Evolutionary conservation across 805 yeast genomes (phyloP), one percentile per base, ranked within the genome.

Genomic region (Candida vartiovaarae): DNA sequence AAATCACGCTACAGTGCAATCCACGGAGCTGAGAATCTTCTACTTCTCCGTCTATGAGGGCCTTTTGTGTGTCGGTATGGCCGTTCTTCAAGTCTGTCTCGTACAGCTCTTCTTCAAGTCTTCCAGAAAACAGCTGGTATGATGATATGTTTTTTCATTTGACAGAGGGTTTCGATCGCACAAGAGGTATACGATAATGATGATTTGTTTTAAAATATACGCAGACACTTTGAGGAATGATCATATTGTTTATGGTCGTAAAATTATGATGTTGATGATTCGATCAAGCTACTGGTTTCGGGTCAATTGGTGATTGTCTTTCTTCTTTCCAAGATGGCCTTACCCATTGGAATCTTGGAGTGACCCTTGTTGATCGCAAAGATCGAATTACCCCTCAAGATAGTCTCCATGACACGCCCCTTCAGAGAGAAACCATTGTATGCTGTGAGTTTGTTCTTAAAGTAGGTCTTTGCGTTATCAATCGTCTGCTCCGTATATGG

Each of bases 401-500:
- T 67, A 0, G 97, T 88, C 62, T 84, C 90, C 40, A 80, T 67
- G 6, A 90, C 95, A 46, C 80, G 71, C 25, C 98, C 97, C 34
- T 62, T 65, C 48, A 88, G 67, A 41, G 69, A 62, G 66, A 68
- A 69, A 4, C 95, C 95, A 55, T 86, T 72, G 60, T 87, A 91
- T 0, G 96, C 95, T 2, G 96, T 85, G 43, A 91, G 64, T 62
- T 89, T 90, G 69, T 90, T 91, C 54, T 87, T 89, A 70, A 85
- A 91, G 52, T 64, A 75, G 30, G 85, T 77, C 36, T 72, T 67
- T 23, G 70, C 69, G 56, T 83, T 82, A 4, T 65, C 62, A 31
- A 85, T 73, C 1, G 59, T 59, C 54, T 75, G 80, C 34, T 54
- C 56, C 5, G 68, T 67, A 9, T 70, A 69, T 6, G 86, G 78